Conservation (phyloP, 805 yeast species). For the Kregervanrija pseudodelftensis region DNA sequence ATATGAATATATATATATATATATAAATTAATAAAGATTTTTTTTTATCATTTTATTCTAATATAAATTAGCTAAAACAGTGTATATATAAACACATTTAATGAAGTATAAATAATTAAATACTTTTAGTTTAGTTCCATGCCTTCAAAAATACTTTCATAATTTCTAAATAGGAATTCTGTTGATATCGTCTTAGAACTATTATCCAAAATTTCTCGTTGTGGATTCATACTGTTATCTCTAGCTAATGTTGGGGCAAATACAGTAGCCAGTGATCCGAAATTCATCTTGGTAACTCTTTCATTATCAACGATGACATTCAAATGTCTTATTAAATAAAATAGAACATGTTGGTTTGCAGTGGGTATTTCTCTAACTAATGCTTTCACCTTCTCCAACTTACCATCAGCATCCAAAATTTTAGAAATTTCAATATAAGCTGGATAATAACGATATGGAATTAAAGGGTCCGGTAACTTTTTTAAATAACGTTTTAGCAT, state of each 20-base stretch:
- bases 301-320: constrained; percentile 47
- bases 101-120: too few species aligned
- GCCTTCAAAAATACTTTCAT: constrained; percentile 27
- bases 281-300: constrained; percentile 68
- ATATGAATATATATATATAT: not conserved
- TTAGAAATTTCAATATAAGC: constrained; percentile 52
- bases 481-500: constrained; percentile 84
- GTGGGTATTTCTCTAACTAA: constrained; percentile 52
- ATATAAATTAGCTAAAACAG: not conserved
- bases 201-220: constrained; percentile 80
- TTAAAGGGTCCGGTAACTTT: constrained; percentile 76
- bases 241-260: constrained; percentile 91
- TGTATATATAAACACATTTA: not conserved
- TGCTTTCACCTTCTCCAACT: constrained; percentile 30
- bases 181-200: constrained; percentile 70
- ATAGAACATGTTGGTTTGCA: constrained; percentile 58
- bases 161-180: constrained; percentile 57
- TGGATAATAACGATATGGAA: constrained; percentile 64
- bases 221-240: constrained; percentile 55
- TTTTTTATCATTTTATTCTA: not conserved
- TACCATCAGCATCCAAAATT: constrained; percentile 12
- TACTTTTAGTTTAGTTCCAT: not conserved
- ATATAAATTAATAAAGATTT: not conserved
- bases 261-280: constrained; percentile 78
- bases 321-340: constrained; percentile 57